Evolutionary conservation across 345 rosid genomes (phyloP).

Genomic region (Populus tremula): DNA sequence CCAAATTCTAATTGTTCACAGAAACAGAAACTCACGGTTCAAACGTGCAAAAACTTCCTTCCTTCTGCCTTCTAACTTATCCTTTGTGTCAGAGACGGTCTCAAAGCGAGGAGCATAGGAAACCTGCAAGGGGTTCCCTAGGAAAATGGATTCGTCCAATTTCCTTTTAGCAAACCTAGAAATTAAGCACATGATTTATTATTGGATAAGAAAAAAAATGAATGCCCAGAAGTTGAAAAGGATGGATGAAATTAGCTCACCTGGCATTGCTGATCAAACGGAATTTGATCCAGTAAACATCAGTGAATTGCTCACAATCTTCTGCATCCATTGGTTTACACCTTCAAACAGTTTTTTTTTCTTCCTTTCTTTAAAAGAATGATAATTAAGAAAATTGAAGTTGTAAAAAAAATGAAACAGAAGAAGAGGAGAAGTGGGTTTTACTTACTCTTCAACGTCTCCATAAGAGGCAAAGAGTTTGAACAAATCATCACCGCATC

Average conservation of each 20-base stretch:
- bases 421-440: background rate
- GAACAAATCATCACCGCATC: constrained; percentile 82
- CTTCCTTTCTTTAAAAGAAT: too few relatives aligned
- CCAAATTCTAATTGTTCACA: background rate
- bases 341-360: constrained; percentile 22
- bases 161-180: constrained; percentile 84
- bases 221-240: background rate
- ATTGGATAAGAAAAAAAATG: background rate
- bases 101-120: constrained; percentile 82
- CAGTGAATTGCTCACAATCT: constrained; percentile 71
- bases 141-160: constrained; percentile 72
- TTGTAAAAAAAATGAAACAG: background rate
- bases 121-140: constrained; percentile 69
- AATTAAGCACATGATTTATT: background rate
- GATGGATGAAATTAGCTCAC: constrained; percentile 23
- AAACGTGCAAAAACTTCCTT: constrained; percentile 66
- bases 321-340: constrained; percentile 94
- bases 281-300: constrained; percentile 83
- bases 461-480: constrained; percentile 69
- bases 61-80: constrained; percentile 76
- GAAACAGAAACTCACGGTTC: constrained; percentile 37
- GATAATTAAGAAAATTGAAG: background rate
- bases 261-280: constrained; percentile 65
- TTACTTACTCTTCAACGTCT: constrained; percentile 75
- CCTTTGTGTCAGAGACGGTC: constrained; percentile 61